A percentile compares a stretch with the other conserved stretches of the same genome.
These are phyloP conservation scores for Piper betle DNA, from an alignment of 164 flowering plant species.

Conservation along the genomic window DNA sequence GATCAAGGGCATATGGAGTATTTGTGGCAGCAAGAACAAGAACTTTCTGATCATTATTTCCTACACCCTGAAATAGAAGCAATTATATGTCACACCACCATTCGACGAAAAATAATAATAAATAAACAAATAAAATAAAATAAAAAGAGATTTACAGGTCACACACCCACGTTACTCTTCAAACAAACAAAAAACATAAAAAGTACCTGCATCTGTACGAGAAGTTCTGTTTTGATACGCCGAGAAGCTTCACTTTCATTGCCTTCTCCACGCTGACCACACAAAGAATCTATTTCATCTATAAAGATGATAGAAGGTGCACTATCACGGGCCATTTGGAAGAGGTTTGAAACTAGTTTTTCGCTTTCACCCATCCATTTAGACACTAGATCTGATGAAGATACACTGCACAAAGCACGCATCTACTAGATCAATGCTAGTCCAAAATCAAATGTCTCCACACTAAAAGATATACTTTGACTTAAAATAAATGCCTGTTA, in stretches of 20 bases:
- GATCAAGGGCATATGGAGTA: constrained; percentile 97
- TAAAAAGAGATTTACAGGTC: neutral
- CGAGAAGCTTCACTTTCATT: constrained; percentile 99
- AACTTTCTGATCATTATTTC: constrained; percentile 85
- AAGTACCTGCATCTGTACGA: constrained; percentile 98
- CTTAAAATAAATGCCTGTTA: neutral
- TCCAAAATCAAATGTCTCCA: neutral
- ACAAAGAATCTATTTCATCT: constrained; percentile 95
- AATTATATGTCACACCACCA: neutral
- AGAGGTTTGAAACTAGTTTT: constrained; percentile 89
- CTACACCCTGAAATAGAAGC: constrained; percentile 64
- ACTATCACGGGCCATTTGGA: constrained; percentile 98
- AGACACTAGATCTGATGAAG: constrained; percentile 94
- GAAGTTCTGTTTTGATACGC: constrained; percentile 91
- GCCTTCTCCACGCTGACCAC: constrained; percentile 96
- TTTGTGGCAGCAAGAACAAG: constrained; percentile 99
- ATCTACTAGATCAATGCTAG: no score
- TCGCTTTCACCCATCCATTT: constrained; percentile 99
- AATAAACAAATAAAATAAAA: neutral
- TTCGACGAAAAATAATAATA: neutral
- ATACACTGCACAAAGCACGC: constrained; percentile 36
- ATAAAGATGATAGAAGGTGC: constrained; percentile 89
- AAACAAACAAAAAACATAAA: no score
- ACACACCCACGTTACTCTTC: neutral
- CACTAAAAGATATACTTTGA: neutral